A percentile compares a stretch with the other conserved stretches of the same genome.
Evolutionary conservation across 139 green algal species (phyloP).

Genomic region (Marvania coccoides): DNA sequence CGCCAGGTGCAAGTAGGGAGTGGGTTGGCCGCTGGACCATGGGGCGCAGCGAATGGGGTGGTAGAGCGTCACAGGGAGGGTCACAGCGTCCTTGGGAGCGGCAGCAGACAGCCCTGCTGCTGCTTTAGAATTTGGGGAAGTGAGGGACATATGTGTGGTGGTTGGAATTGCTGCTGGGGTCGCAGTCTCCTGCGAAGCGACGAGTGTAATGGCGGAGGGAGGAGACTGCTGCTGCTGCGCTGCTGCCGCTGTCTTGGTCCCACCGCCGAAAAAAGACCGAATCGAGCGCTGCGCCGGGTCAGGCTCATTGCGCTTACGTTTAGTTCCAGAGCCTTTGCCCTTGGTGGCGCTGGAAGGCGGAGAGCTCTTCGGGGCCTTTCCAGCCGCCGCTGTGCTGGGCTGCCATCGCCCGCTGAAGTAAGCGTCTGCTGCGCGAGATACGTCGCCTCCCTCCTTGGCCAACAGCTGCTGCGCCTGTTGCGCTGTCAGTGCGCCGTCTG

Average conservation of each 20-base stretch:
- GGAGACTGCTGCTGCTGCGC: neutral
- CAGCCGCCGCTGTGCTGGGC: no score
- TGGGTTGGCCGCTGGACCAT: constrained; percentile 34
- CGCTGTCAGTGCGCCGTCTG: neutral
- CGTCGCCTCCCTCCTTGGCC: neutral
- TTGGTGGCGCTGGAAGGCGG: no score
- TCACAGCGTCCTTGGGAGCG: constrained; percentile 14
- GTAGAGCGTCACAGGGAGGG: constrained; percentile 20
- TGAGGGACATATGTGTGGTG: neutral
- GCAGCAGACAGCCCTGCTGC: neutral
- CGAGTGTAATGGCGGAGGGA: neutral
- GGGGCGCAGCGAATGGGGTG: constrained; percentile 40
- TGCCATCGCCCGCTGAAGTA: neutral
- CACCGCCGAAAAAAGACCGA: constrained; percentile 12
- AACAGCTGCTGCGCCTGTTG: neutral
- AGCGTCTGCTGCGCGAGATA: neutral
- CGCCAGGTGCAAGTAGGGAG: constrained; percentile 77
- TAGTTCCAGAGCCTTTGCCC: no score
- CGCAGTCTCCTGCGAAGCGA: neutral
- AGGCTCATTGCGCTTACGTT: no score
- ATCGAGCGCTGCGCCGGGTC: constrained; percentile 19
- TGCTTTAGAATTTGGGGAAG: neutral
- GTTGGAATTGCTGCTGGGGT: neutral
- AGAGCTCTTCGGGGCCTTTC: no score
- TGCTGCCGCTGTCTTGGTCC: neutral